A percentile compares a stretch with the other conserved stretches of the same genome.
Evolutionary conservation across 495 filamentous ascomycete genomes (phyloP).

Genomic region (Trichoderma orchidacearum): DNA sequence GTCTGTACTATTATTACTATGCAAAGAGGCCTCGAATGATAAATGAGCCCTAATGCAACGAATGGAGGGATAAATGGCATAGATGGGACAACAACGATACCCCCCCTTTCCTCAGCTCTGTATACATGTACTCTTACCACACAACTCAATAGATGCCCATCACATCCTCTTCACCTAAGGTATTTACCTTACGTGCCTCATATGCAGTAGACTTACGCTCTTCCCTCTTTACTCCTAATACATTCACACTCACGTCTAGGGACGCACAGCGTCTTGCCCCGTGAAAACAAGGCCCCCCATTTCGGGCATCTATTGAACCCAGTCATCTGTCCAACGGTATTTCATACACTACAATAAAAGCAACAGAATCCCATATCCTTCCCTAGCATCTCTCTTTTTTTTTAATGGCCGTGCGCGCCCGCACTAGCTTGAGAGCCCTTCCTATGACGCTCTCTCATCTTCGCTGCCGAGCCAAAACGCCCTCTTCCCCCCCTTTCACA

Average conservation of each 20-base stretch:
- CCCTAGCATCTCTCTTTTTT: neutral
- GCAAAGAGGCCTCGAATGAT: too few relatives aligned
- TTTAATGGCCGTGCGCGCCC: neutral
- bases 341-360: neutral
- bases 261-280: too few relatives aligned
- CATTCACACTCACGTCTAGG: too few relatives aligned
- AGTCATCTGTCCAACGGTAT: neutral
- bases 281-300: neutral
- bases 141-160: too few relatives aligned
- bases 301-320: neutral
- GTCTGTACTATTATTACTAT: too few relatives aligned
- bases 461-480: neutral
- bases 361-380: neutral
- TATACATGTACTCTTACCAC: too few relatives aligned
- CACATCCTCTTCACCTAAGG: too few relatives aligned
- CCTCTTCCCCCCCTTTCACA: too few relatives aligned
- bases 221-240: too few relatives aligned
- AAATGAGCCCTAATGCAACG: neutral
- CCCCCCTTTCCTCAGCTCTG: neutral
- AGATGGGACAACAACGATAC: neutral
- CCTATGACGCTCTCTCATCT: neutral
- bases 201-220: too few relatives aligned
- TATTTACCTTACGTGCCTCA: too few relatives aligned
- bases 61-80: neutral
- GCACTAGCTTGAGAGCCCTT: too few relatives aligned